These are phyloP conservation scores for Kwoniella shivajii DNA, from an alignment of 1,284 basidiomycete genomes.

Conservation along the genomic window DNA sequence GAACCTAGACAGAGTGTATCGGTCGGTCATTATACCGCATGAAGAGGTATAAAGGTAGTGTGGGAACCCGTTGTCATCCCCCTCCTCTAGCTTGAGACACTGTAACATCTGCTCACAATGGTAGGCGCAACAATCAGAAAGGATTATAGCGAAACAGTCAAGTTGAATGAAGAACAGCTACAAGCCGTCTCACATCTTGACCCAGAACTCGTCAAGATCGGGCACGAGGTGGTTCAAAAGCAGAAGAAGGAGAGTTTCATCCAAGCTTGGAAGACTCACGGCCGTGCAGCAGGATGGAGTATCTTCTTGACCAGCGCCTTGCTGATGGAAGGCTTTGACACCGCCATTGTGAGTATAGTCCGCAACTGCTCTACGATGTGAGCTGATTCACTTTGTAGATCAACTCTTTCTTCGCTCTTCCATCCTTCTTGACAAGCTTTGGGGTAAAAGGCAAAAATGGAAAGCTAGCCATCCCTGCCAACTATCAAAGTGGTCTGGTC, in stretches of 20 bases:
- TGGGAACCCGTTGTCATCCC: not conserved
- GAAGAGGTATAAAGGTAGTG: not conserved
- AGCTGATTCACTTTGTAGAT: not conserved
- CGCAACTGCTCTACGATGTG: not conserved
- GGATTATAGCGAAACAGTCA: not conserved
- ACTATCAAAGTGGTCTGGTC: slow-evolving; percentile 54
- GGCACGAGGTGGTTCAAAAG: slow-evolving; percentile 6
- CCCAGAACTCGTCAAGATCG: slow-evolving; percentile 7
- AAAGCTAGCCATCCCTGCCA: slow-evolving; percentile 51
- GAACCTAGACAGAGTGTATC: too few relatives aligned
- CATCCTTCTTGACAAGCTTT: slow-evolving; percentile 40
- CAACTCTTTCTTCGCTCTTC: slow-evolving; percentile 38
- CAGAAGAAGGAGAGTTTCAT: slow-evolving; percentile 11
- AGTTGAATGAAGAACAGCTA: slow-evolving; percentile 4
- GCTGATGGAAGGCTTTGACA: slow-evolving; percentile 14
- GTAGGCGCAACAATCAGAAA: not conserved
- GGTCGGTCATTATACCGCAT: slow-evolving; percentile 2
- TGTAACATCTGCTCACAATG: not conserved
- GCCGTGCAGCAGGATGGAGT: slow-evolving; percentile 12
- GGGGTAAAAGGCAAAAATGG: slow-evolving; percentile 25
- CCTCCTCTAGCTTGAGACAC: not conserved
- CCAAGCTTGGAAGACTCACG: slow-evolving; percentile 9
- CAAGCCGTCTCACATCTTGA: slow-evolving; percentile 10
- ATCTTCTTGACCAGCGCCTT: slow-evolving; percentile 10
- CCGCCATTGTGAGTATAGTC: slow-evolving; percentile 3